Percentiles rank a stretch among this genome's conserved stretches.
phyloP scores from a whole-genome alignment of 169 alveolate species.

The Eimeria brunetti region DNA sequence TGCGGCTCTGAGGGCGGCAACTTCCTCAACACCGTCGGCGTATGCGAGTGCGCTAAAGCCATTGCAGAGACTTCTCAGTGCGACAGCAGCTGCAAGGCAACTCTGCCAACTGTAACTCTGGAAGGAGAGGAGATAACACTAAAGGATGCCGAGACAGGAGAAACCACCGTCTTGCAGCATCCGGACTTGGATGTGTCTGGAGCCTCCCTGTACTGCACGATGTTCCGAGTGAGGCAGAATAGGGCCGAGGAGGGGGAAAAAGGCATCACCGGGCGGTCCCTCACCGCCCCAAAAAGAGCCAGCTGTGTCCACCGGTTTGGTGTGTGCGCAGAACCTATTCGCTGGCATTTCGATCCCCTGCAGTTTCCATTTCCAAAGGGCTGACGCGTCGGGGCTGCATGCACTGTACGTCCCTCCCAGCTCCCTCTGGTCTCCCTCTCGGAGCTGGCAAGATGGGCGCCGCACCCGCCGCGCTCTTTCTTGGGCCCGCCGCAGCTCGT shows the following conservation, averaged over 20 bases:
- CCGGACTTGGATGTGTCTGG: slow-evolving; percentile 38
- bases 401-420: slow-evolving; percentile 57
- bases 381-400: slow-evolving; percentile 48
- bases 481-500: slow-evolving; percentile 51
- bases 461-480: background rate
- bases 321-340: slow-evolving; percentile 8
- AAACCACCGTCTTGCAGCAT: background rate
- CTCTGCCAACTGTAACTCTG: slow-evolving; percentile 42
- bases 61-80: slow-evolving; percentile 67
- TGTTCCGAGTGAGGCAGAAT: slow-evolving; percentile 44
- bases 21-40: slow-evolving; percentile 45
- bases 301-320: background rate
- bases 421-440: slow-evolving; percentile 56
- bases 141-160: slow-evolving; percentile 9
- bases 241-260: background rate
- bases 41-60: slow-evolving; percentile 77
- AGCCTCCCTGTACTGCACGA: slow-evolving; percentile 23
- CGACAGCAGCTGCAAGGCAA: slow-evolving; percentile 48
- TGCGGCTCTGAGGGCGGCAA: slow-evolving; percentile 75
- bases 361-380: slow-evolving; percentile 41
- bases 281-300: background rate
- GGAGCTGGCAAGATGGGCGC: background rate
- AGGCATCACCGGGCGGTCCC: background rate
- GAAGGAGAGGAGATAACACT: slow-evolving; percentile 9
- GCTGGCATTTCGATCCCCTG: slow-evolving; percentile 50